Evolutionary conservation across 768 basidiomycete genomes (phyloP).

Genomic region (Collybia nuda): DNA sequence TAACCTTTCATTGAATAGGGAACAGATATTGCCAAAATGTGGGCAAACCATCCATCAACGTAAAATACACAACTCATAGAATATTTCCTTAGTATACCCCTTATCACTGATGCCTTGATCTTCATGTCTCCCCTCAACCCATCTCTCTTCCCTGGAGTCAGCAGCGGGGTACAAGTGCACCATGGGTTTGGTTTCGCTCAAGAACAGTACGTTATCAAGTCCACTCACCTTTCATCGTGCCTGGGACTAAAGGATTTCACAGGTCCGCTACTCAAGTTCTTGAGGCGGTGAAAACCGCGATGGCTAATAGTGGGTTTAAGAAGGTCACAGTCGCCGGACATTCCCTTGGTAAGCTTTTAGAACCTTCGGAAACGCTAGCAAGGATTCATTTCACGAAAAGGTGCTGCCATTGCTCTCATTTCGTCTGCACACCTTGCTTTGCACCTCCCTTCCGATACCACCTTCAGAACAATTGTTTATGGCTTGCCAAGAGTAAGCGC

Average conservation of each 20-base stretch:
- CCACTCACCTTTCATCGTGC: no score
- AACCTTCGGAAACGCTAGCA: conserved; percentile 19
- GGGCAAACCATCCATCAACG: not conserved
- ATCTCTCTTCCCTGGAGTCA: conserved; percentile 23
- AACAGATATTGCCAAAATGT: conserved; percentile 24
- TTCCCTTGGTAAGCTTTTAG: conserved; percentile 27
- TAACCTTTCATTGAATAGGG: conserved; percentile 7
- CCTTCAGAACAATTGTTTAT: conserved; percentile 14
- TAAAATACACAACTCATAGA: not conserved
- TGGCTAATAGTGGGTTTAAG: conserved; percentile 15
- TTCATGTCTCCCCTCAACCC: conserved; percentile 14
- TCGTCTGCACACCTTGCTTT: conserved; percentile 39
- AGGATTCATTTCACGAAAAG: conserved; percentile 10
- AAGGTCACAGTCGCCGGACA: conserved; percentile 33
- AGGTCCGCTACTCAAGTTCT: conserved; percentile 26
- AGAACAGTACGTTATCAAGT: conserved; percentile 7
- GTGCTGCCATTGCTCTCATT: conserved; percentile 38
- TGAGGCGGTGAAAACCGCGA: conserved; percentile 23
- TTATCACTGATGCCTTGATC: conserved; percentile 20
- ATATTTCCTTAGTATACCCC: conserved; percentile 6
- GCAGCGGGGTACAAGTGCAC: conserved; percentile 19
- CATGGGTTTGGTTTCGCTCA: conserved; percentile 20
- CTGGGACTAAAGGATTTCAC: not conserved
- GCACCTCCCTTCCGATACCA: conserved; percentile 27
- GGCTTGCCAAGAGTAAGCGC: conserved; percentile 18